Conservation (phyloP, 768 basidiomycete species). For the Tricholoma bakamatsutake region DNA sequence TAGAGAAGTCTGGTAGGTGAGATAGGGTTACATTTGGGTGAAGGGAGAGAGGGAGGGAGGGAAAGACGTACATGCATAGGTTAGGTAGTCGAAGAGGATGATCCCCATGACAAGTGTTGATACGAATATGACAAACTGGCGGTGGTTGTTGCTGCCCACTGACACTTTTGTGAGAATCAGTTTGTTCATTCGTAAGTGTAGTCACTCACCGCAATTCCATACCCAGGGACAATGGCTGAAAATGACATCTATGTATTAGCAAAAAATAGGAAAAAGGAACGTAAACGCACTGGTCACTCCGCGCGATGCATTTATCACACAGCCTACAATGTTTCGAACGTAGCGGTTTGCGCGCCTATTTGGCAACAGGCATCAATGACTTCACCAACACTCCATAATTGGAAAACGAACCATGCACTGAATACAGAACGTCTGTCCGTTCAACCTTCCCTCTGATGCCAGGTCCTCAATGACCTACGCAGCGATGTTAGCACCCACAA, state of each 20-base stretch:
- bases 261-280: not conserved
- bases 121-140: constrained; percentile 95
- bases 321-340: constrained; percentile 93
- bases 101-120: constrained; percentile 80
- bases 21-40: not conserved
- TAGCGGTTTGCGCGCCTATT: constrained; percentile 78
- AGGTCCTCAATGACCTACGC: constrained; percentile 86
- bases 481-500: not conserved
- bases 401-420: constrained; percentile 72
- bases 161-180: not conserved
- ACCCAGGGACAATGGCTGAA: constrained; percentile 96
- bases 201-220: constrained; percentile 87
- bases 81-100: constrained; percentile 74
- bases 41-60: not conserved
- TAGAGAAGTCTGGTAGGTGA: constrained; percentile 52
- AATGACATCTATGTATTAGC: constrained; percentile 1
- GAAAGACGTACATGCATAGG: constrained; percentile 64
- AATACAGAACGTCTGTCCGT: constrained; percentile 96
- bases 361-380: not conserved
- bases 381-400: not conserved
- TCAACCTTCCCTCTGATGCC: constrained; percentile 80
- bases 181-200: not conserved
- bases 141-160: constrained; percentile 93
- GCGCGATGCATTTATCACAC: constrained; percentile 84
- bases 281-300: constrained; percentile 83